A percentile compares a stretch with the other conserved stretches of the same genome.
phyloP scores from a whole-genome alignment of 1,284 basidiomycete genomes.

The Coniferiporia sulphurascens region DNA sequence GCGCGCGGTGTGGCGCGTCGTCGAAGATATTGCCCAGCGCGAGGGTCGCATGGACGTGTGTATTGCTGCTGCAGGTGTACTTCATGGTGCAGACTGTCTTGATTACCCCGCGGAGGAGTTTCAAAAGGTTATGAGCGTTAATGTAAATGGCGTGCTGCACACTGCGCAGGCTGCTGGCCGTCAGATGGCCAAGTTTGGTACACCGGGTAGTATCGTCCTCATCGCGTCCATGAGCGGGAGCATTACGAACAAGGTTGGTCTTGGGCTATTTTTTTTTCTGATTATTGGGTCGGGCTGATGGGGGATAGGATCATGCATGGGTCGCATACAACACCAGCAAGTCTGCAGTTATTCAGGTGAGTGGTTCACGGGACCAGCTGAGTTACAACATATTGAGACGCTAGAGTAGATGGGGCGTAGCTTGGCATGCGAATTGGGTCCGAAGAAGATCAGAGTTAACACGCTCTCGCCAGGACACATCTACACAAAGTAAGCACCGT shows the following conservation, averaged over 20 bases:
- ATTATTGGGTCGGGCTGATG: neutral
- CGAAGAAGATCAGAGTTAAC: conserved; percentile 68
- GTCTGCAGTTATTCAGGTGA: conserved; percentile 74
- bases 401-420: conserved; percentile 73
- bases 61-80: conserved; percentile 74
- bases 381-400: conserved; percentile 21
- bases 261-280: neutral
- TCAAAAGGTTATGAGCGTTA: conserved; percentile 69
- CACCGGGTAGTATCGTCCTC: conserved; percentile 75
- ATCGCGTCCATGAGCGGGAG: conserved; percentile 86
- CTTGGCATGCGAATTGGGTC: conserved; percentile 80
- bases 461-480: conserved; percentile 75
- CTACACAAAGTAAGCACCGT: conserved; percentile 54
- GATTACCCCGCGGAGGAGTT: conserved; percentile 71
- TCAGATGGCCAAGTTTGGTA: conserved; percentile 67
- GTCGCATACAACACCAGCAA: conserved; percentile 80
- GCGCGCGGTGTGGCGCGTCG: conserved; percentile 47
- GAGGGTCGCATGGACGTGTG: conserved; percentile 70
- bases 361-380: neutral
- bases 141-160: conserved; percentile 72
- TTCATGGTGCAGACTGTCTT: conserved; percentile 60
- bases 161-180: conserved; percentile 77
- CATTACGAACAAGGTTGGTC: conserved; percentile 70
- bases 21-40: conserved; percentile 54
- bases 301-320: conserved; percentile 60